A percentile compares a stretch with the other conserved stretches of the same genome.
These are phyloP conservation scores for Talaromyces sp. DNA, from an alignment of 2,329 filamentous ascomycete species.

Conservation along the genomic window DNA sequence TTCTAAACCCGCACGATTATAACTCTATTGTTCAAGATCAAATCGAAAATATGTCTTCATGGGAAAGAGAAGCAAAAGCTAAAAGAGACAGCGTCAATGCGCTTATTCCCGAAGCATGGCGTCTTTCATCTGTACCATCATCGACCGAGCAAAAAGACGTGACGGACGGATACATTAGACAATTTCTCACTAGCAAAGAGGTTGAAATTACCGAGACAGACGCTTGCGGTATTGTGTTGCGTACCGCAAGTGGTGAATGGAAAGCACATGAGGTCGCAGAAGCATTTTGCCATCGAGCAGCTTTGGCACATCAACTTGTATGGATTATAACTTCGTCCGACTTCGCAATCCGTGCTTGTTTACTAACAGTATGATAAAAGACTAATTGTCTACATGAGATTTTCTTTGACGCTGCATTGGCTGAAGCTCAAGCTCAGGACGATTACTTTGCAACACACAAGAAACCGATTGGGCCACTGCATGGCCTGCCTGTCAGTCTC, in stretches of 20 bases:
- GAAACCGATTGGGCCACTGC: conserved; percentile 45
- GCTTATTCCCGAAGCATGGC: conserved; percentile 7
- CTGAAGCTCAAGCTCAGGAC: conserved; percentile 23
- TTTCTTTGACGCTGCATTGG: conserved; percentile 24
- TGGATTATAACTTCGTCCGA: background rate
- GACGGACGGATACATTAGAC: background rate
- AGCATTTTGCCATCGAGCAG: conserved; percentile 48
- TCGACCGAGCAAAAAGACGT: background rate
- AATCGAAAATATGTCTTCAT: background rate
- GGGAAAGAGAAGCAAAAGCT: background rate
- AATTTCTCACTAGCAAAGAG: background rate
- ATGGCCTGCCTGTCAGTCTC: conserved; percentile 52
- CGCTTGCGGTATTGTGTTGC: background rate
- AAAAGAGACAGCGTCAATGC: background rate
- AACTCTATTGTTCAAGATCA: background rate
- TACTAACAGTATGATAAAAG: conserved; percentile 2
- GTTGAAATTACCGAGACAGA: background rate
- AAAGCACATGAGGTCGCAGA: background rate
- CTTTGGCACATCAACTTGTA: conserved; percentile 27
- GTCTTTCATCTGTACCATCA: background rate
- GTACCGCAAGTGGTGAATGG: background rate
- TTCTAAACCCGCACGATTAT: background rate
- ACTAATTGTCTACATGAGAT: conserved; percentile 27
- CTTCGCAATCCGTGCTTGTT: background rate
- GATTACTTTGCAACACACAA: conserved; percentile 24